A percentile compares a stretch with the other conserved stretches of the same genome.
phyloP scores from a whole-genome alignment of 2,329 filamentous ascomycete species.

The Phaeosphaeriaceae sp. region DNA sequence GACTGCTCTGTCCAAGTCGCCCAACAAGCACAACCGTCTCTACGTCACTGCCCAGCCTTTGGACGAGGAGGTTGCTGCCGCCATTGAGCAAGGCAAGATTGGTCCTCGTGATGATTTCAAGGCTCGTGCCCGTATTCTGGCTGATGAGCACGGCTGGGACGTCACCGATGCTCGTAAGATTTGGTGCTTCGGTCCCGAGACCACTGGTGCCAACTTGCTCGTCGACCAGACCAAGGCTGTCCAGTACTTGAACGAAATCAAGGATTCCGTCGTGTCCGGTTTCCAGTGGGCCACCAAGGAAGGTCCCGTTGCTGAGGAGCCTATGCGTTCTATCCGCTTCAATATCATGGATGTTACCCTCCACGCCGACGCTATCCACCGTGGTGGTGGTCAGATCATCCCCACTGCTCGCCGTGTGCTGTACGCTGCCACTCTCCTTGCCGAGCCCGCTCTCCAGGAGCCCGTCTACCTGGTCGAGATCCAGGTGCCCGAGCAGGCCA shows the following conservation, averaged over 20 bases:
- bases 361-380: slow-evolving; percentile 99
- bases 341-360: slow-evolving; percentile 99
- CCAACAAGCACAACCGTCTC: slow-evolving; percentile 99
- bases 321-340: slow-evolving; percentile 95
- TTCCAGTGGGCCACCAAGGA: slow-evolving; percentile 99
- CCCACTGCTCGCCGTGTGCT: slow-evolving; percentile 97
- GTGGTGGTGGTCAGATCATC: slow-evolving; percentile 99
- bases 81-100: slow-evolving; percentile 93
- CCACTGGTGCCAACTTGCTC: slow-evolving; percentile 95
- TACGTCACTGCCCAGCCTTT: slow-evolving; percentile 94
- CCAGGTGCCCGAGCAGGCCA: slow-evolving; percentile 96
- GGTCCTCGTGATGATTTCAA: slow-evolving; percentile 98
- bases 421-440: slow-evolving; percentile 90
- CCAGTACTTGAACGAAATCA: slow-evolving; percentile 99
- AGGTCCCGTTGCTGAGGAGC: slow-evolving; percentile 97
- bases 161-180: slow-evolving; percentile 99
- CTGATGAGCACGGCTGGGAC: slow-evolving; percentile 98
- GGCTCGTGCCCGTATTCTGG: slow-evolving; percentile 91
- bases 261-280: slow-evolving; percentile 98
- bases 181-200: slow-evolving; percentile 99
- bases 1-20: slow-evolving; percentile 97
- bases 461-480: slow-evolving; percentile 99
- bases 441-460: slow-evolving; percentile 90
- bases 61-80: slow-evolving; percentile 86
- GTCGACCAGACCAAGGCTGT: slow-evolving; percentile 99